A percentile compares a stretch with the other conserved stretches of the same genome.
phyloP scores from a whole-genome alignment of 2,329 filamentous ascomycete species.

The Paecilomyces fulvus region DNA sequence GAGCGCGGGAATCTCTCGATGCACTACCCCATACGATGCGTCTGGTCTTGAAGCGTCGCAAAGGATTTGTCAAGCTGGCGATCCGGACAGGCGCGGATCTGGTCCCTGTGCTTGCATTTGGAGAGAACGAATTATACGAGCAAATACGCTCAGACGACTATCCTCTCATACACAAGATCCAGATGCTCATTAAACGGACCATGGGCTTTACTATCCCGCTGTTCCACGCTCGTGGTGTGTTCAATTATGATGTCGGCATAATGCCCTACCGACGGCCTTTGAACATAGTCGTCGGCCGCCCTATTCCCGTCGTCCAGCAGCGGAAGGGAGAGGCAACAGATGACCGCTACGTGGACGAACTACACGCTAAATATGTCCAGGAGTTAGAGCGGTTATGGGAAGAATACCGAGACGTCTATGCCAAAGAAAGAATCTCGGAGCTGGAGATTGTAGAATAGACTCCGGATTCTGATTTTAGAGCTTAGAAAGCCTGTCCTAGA shows the following conservation, averaged over 20 bases:
- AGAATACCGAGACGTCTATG: constrained; percentile 39
- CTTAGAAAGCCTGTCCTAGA: background rate
- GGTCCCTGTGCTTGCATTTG: constrained; percentile 85
- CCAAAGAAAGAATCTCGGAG: constrained; percentile 34
- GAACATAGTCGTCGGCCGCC: constrained; percentile 80
- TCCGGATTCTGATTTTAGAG: background rate
- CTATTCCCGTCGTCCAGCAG: constrained; percentile 60
- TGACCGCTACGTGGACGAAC: constrained; percentile 65
- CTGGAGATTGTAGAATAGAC: constrained; percentile 35
- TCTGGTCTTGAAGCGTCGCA: constrained; percentile 72
- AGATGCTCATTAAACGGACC: constrained; percentile 74
- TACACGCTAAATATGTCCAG: constrained; percentile 69
- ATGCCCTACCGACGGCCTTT: constrained; percentile 87
- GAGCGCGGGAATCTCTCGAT: constrained; percentile 84
- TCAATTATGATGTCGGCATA: constrained; percentile 95
- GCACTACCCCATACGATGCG: constrained; percentile 69
- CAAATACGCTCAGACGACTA: constrained; percentile 71
- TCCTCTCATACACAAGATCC: constrained; percentile 68
- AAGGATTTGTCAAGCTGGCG: constrained; percentile 90
- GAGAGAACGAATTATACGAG: constrained; percentile 93
- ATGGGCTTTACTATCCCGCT: constrained; percentile 90
- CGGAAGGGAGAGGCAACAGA: constrained; percentile 54
- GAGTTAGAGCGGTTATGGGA: constrained; percentile 44
- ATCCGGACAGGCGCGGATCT: constrained; percentile 87
- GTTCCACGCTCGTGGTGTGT: constrained; percentile 82